These are phyloP conservation scores for Coemansia reversa DNA, from an alignment of 192 early-diverging fungal genomes.

Conservation along the genomic window DNA sequence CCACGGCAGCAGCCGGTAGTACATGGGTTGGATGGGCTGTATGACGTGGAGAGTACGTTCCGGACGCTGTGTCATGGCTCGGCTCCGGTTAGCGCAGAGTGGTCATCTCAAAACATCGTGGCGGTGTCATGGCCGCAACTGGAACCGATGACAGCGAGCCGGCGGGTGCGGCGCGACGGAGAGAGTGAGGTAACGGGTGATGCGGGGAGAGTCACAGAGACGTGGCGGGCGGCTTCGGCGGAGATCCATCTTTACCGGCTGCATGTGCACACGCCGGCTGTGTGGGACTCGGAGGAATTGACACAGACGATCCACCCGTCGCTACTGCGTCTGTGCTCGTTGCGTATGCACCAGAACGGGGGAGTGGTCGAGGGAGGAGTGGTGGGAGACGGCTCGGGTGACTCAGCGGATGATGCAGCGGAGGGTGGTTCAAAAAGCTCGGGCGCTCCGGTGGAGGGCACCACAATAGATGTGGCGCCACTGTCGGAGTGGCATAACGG, in stretches of 20 bases:
- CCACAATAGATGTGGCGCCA: conserved; percentile 38
- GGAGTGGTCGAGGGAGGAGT: conserved; percentile 28
- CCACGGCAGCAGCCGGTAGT: conserved; percentile 29
- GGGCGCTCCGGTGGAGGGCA: conserved; percentile 12
- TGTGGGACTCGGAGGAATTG: conserved; percentile 30
- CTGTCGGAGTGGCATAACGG: conserved; percentile 53
- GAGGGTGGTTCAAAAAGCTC: neutral
- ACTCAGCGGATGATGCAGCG: neutral
- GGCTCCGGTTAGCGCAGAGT: conserved; percentile 46
- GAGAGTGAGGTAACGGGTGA: conserved; percentile 40
- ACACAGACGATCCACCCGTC: conserved; percentile 38
- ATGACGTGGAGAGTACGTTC: conserved; percentile 36
- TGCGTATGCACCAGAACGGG: conserved; percentile 50
- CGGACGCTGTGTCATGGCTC: conserved; percentile 45
- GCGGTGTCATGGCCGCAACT: conserved; percentile 53
- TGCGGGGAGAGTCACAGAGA: conserved; percentile 30
- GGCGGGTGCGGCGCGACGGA: conserved; percentile 47
- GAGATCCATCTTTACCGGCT: conserved; percentile 47
- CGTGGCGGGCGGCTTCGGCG: conserved; percentile 40
- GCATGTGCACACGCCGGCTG: conserved; percentile 40
- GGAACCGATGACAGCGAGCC: conserved; percentile 21
- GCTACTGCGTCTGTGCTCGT: conserved; percentile 47
- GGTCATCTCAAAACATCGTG: conserved; percentile 51
- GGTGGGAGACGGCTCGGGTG: conserved; percentile 8
- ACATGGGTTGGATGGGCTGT: conserved; percentile 35